Percentiles rank a stretch among this genome's conserved stretches.
Conservation (phyloP, 345 rosid species). For the Odontarrhena argentea region DNA sequence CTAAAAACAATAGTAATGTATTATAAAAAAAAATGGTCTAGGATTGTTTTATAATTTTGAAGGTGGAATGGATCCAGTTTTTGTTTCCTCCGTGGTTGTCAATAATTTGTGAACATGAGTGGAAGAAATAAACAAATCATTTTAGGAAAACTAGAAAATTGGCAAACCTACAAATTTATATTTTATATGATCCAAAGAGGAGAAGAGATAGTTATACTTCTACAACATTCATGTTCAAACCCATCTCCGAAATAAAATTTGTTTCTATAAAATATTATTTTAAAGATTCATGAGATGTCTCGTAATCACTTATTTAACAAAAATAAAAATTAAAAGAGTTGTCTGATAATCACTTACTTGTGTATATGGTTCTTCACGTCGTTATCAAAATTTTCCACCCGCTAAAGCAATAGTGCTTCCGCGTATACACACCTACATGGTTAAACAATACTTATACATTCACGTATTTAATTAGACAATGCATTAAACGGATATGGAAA, state of each 20-base stretch:
- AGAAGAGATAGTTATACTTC: no score
- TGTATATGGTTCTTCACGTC: slow-evolving; percentile 29
- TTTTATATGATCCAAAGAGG: no score
- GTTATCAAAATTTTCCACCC: slow-evolving; percentile 27
- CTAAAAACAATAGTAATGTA: no score
- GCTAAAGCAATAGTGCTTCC: slow-evolving; percentile 35
- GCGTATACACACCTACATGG: slow-evolving; percentile 26
- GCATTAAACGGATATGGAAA: neutral
- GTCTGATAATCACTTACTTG: slow-evolving; percentile 9
- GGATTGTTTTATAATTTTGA: no score
- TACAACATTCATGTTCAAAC: no score
- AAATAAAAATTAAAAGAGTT: slow-evolving; percentile 1
- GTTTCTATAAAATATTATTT: neutral
- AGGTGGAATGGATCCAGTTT: no score
- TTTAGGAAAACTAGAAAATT: no score
- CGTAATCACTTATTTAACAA: neutral
- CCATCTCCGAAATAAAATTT: neutral
- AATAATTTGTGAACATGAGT: no score
- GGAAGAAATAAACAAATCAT: no score
- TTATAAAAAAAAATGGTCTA: no score
- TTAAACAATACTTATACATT: neutral
- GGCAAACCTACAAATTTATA: no score
- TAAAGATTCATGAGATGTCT: slow-evolving; percentile 10
- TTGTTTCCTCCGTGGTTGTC: no score
- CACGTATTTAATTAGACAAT: neutral